Conservation (phyloP, 1,284 basidiomycete species). For the Leucocoprinus gongylophorus region DNA sequence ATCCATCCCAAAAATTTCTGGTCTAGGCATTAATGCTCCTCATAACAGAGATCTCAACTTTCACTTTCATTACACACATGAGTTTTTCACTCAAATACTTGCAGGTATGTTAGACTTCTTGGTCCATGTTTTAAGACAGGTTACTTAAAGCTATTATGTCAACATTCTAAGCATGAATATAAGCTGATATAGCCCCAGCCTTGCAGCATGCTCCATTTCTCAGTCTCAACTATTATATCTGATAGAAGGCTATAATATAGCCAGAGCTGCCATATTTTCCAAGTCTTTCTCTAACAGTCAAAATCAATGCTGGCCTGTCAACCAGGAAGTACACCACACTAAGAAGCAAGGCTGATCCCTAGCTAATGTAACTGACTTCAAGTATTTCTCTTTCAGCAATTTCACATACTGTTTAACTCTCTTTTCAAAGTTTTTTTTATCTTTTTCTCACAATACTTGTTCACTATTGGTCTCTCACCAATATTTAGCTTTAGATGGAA, state of each 20-base stretch:
- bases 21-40: constrained; percentile 49
- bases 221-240: constrained; percentile 40
- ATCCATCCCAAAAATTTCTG: constrained; percentile 47
- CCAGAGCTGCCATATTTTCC: constrained; percentile 46
- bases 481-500: too few relatives aligned
- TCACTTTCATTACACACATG: constrained; percentile 46
- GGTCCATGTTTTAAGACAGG: constrained; percentile 61
- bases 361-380: constrained; percentile 46
- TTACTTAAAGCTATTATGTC: constrained; percentile 56
- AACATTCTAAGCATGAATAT: constrained; percentile 48
- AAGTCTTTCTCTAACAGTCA: constrained; percentile 38
- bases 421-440: constrained; percentile 57
- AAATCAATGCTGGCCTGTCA: constrained; percentile 48
- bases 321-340: constrained; percentile 40
- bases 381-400: constrained; percentile 59
- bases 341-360: constrained; percentile 42
- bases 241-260: constrained; percentile 48
- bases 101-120: constrained; percentile 57
- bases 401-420: constrained; percentile 59
- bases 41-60: constrained; percentile 44
- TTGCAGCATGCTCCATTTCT: constrained; percentile 43
- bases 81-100: constrained; percentile 48
- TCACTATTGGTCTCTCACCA: constrained; percentile 61
- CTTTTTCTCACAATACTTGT: constrained; percentile 62
- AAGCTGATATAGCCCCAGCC: constrained; percentile 35